Conservation (phyloP, 208 protist species). For the Crithidia bombi region DNA sequence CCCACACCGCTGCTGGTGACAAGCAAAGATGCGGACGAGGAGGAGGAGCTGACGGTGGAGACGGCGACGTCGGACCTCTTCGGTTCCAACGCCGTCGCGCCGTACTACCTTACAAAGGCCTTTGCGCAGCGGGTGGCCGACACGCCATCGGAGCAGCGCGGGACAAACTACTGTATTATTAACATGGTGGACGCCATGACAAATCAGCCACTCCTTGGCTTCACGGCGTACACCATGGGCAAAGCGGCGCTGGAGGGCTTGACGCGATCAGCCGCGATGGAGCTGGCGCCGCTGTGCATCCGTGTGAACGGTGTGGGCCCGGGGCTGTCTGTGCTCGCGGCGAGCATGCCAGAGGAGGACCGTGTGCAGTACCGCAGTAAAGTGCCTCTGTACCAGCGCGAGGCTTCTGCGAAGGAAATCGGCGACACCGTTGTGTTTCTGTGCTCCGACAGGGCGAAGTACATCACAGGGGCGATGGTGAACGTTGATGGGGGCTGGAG, state of each 20-base stretch:
- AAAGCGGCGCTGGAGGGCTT: constrained; percentile 76
- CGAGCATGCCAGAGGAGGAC: constrained; percentile 41
- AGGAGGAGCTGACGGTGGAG: constrained; percentile 20
- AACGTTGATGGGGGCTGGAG: constrained; percentile 80
- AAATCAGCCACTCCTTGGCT: constrained; percentile 58
- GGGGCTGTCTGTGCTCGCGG: constrained; percentile 56
- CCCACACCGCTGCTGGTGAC: constrained; percentile 56
- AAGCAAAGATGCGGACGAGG: neutral
- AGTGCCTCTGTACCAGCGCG: constrained; percentile 65
- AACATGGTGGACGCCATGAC: constrained; percentile 82
- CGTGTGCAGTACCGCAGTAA: constrained; percentile 48
- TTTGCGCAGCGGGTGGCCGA: constrained; percentile 48
- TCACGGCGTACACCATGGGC: constrained; percentile 77
- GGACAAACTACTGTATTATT: constrained; percentile 44
- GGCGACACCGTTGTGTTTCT: constrained; percentile 65
- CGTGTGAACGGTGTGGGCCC: constrained; percentile 79
- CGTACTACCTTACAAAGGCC: constrained; percentile 59
- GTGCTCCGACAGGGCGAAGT: constrained; percentile 56
- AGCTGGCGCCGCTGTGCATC: constrained; percentile 63
- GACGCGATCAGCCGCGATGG: constrained; percentile 67
- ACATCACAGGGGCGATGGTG: constrained; percentile 70
- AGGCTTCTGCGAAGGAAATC: constrained; percentile 59
- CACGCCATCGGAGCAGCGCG: constrained; percentile 16
- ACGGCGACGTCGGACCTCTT: constrained; percentile 49
- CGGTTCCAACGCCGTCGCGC: constrained; percentile 78